Conservation (phyloP, 1,284 basidiomycete genomes). For the Apiotrichum montevideense region DNA sequence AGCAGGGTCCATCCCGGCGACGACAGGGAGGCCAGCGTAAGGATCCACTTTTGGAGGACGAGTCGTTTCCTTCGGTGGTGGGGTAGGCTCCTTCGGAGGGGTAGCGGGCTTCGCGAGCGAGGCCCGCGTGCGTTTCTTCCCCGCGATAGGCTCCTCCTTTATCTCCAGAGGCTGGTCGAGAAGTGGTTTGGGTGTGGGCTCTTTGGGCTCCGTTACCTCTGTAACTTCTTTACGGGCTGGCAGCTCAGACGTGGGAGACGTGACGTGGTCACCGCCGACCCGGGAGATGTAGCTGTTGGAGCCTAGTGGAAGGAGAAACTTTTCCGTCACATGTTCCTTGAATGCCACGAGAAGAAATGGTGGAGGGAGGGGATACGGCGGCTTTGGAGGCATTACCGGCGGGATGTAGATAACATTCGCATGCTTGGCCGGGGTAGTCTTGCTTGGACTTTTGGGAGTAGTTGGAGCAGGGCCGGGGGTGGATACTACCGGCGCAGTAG, state of each 20-base stretch:
- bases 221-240: background rate
- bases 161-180: background rate
- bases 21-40: constrained; percentile 16
- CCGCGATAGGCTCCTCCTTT: background rate
- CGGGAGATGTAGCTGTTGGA: constrained; percentile 32
- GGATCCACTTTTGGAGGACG: constrained; percentile 8
- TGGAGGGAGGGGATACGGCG: constrained; percentile 27
- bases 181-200: background rate
- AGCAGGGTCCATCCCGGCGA: constrained; percentile 25
- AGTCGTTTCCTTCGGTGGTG: constrained; percentile 6
- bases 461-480: too few species aligned
- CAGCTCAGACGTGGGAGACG: constrained; percentile 8
- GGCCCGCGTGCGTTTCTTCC: constrained; percentile 17
- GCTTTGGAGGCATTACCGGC: constrained; percentile 13
- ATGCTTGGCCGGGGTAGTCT: too few species aligned
- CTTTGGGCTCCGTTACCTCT: background rate
- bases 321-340: constrained; percentile 39
- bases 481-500: background rate
- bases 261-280: constrained; percentile 36
- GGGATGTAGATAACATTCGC: constrained; percentile 1
- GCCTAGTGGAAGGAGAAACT: constrained; percentile 38
- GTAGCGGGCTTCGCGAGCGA: constrained; percentile 11
- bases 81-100: constrained; percentile 4
- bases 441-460: too few species aligned
- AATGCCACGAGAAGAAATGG: constrained; percentile 41